Percentiles rank a stretch among this genome's conserved stretches.
Conservation (phyloP, 2,329 filamentous ascomycete genomes). For the Stagonosporopsis vannaccii region DNA sequence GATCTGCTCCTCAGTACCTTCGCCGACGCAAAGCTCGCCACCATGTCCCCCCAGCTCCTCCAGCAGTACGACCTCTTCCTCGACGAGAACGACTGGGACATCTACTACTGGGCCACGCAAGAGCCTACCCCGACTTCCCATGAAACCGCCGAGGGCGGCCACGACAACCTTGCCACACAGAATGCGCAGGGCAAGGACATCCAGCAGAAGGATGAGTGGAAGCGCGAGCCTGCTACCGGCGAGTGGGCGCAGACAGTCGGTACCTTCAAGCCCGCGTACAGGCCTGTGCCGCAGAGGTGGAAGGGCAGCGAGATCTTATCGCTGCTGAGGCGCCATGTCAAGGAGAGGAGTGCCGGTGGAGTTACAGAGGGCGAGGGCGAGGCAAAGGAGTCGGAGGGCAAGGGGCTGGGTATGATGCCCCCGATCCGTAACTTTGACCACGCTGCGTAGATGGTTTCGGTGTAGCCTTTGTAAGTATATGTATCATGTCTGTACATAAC, state of each 20-base stretch:
- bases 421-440: conserved; percentile 57
- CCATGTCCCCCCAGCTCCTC: conserved; percentile 77
- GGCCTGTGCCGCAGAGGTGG: conserved; percentile 89
- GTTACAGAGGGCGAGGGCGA: conserved; percentile 50
- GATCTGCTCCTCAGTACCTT: conserved; percentile 97
- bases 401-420: conserved; percentile 60
- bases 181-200: conserved; percentile 56
- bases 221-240: conserved; percentile 65
- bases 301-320: conserved; percentile 78
- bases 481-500: conserved; percentile 8
- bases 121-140: conserved; percentile 68
- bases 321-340: conserved; percentile 82
- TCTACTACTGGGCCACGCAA: conserved; percentile 99
- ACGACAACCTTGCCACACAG: conserved; percentile 52
- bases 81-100: conserved; percentile 99
- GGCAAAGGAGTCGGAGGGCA: conserved; percentile 43
- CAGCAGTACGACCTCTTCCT: conserved; percentile 89
- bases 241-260: conserved; percentile 98
- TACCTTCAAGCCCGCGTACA: conserved; percentile 90
- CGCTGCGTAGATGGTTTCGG: background rate
- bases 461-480: background rate
- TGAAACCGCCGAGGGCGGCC: conserved; percentile 62
- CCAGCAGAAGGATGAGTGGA: conserved; percentile 56
- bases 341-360: conserved; percentile 69
- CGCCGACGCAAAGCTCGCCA: conserved; percentile 76